phyloP scores from a whole-genome alignment of 2,329 filamentous ascomycete species.

The Albophoma yamanashiensis region DNA sequence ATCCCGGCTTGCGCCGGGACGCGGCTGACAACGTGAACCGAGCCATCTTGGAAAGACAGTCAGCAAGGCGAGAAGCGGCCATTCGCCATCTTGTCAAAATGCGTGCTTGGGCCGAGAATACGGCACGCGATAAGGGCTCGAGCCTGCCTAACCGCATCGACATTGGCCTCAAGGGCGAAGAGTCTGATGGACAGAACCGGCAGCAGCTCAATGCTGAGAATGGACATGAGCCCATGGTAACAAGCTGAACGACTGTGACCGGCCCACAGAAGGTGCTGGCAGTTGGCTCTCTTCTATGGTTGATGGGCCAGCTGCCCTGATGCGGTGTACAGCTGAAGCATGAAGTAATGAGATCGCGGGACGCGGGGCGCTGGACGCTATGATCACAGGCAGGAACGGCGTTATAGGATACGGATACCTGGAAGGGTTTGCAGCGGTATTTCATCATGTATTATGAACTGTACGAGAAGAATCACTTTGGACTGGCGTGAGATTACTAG shows the following conservation, averaged over 20 bases:
- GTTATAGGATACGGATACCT: not conserved
- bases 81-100: slow-evolving; percentile 74
- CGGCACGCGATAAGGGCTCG: slow-evolving; percentile 29
- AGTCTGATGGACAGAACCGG: slow-evolving; percentile 16
- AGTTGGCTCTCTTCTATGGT: not conserved
- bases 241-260: slow-evolving; percentile 23
- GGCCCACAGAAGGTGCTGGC: not conserved
- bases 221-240: slow-evolving; percentile 42
- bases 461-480: slow-evolving; percentile 1
- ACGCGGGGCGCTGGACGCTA: not conserved
- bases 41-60: slow-evolving; percentile 68
- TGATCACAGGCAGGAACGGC: not conserved
- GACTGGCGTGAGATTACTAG: not conserved
- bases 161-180: slow-evolving; percentile 26
- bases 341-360: not conserved
- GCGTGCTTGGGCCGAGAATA: slow-evolving; percentile 73
- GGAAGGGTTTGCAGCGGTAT: not conserved
- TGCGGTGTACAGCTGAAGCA: not conserved
- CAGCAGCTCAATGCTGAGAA: slow-evolving; percentile 19
- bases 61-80: slow-evolving; percentile 64
- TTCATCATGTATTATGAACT: slow-evolving; percentile 7
- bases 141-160: slow-evolving; percentile 23
- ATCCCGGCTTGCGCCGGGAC: slow-evolving; percentile 66
- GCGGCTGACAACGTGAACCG: slow-evolving; percentile 88
- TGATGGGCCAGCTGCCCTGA: not conserved